These are phyloP conservation scores for Canavalia gladiata DNA, from an alignment of 306 rosid species.

Conservation along the genomic window DNA sequence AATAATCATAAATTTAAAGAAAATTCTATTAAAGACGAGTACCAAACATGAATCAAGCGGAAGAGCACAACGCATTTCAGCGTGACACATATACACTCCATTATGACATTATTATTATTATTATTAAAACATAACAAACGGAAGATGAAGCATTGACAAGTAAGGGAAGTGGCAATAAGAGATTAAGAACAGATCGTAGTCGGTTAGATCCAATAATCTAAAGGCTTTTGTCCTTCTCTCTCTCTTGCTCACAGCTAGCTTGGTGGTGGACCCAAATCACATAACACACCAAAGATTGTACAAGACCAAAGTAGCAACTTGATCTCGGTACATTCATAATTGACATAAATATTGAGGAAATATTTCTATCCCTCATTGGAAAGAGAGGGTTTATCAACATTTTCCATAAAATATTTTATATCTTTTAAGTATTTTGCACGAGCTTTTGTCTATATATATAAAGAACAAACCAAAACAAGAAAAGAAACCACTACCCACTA, in stretches of 20 bases:
- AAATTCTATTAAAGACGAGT: too few species aligned
- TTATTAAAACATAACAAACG: not conserved
- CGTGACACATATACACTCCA: conserved; percentile 5
- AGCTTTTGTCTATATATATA: not conserved
- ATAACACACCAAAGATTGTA: not conserved
- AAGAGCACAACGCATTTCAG: not conserved
- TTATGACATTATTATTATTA: not conserved
- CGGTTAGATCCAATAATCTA: not conserved
- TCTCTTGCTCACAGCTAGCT: not conserved
- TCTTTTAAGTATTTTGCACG: not conserved
- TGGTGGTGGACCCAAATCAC: not conserved
- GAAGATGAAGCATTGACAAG: not conserved
- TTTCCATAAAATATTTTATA: not conserved
- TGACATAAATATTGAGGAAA: not conserved
- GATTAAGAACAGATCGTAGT: not conserved
- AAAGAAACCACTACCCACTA: not conserved
- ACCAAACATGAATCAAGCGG: too few species aligned
- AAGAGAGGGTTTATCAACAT: not conserved
- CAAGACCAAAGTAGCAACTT: not conserved
- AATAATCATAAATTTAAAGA: too few species aligned
- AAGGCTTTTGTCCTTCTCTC: not conserved
- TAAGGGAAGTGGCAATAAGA: not conserved
- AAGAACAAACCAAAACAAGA: not conserved
- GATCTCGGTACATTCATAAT: not conserved
- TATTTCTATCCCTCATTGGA: not conserved